Percentiles rank a stretch among this genome's conserved stretches.
These are phyloP conservation scores for Dalbergia oliveri DNA, from an alignment of 306 rosid species.

Conservation along the genomic window DNA sequence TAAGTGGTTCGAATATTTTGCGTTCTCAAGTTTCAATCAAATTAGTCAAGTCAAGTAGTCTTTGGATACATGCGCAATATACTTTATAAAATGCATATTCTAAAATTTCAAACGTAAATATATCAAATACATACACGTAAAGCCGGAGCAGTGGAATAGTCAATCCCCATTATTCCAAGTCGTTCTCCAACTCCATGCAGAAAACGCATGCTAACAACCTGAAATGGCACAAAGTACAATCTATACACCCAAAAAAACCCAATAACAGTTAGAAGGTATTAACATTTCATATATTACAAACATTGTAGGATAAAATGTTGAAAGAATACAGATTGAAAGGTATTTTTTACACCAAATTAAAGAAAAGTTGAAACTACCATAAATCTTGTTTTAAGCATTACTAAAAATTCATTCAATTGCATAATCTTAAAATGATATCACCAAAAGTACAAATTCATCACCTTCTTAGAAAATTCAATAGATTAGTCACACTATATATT, in stretches of 20 bases:
- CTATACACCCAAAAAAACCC: slow-evolving; percentile 48
- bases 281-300: slow-evolving; percentile 1
- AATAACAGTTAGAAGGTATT: slow-evolving; percentile 23
- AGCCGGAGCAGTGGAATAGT: slow-evolving; percentile 86
- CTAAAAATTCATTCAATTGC: neutral
- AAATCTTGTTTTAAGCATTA: neutral
- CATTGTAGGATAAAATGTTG: neutral
- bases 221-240: slow-evolving; percentile 79
- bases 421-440: neutral
- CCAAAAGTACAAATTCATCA: neutral
- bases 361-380: neutral
- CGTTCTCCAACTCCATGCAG: slow-evolving; percentile 70
- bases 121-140: slow-evolving; percentile 64
- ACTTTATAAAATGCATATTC: neutral
- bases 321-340: neutral
- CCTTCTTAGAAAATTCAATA: neutral
- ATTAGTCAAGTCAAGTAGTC: too few relatives aligned
- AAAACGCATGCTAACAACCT: slow-evolving; percentile 73
- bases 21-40: too few relatives aligned
- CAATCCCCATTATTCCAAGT: slow-evolving; percentile 87
- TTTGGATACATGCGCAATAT: neutral
- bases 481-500: neutral
- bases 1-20: too few relatives aligned
- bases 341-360: slow-evolving; percentile 4
- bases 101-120: slow-evolving; percentile 11